These are phyloP conservation scores for Albugo laibachii DNA, from an alignment of 352 stramenopile species.

Conservation along the genomic window DNA sequence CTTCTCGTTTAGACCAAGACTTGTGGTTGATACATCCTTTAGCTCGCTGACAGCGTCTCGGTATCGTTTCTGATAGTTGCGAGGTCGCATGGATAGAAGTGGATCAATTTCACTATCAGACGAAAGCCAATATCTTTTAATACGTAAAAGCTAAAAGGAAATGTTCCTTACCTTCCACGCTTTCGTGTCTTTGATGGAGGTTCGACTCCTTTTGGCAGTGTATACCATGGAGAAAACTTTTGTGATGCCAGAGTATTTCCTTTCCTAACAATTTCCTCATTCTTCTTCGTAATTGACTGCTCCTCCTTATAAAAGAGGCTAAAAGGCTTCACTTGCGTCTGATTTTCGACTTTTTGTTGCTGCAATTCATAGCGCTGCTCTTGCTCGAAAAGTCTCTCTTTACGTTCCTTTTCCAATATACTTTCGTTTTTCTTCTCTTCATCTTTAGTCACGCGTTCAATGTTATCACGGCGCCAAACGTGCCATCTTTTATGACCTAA, in stretches of 20 bases:
- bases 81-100: conserved; percentile 1
- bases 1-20: conserved; percentile 1
- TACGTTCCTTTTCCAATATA: conserved; percentile 10
- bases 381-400: conserved; percentile 15
- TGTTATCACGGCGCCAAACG: conserved; percentile 69
- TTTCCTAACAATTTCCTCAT: conserved; percentile 12
- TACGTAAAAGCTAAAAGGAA: background rate
- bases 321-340: background rate
- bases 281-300: too few relatives aligned
- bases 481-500: conserved; percentile 71
- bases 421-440: conserved; percentile 13
- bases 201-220: too few relatives aligned
- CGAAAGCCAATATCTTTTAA: background rate
- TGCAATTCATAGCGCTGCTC: background rate
- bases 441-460: conserved; percentile 51
- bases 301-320: too few relatives aligned
- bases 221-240: conserved; percentile 10
- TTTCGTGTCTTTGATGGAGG: too few relatives aligned
- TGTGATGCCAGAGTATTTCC: conserved; percentile 18
- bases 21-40: background rate
- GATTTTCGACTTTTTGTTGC: background rate
- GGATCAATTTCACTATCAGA: background rate
- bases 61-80: conserved; percentile 6
- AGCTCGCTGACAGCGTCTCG: conserved; percentile 4
- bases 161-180: background rate